Percentiles rank a stretch among this genome's conserved stretches.
Evolutionary conservation across 169 alveolate genomes (phyloP).

Genomic region (Babesia divergens): DNA sequence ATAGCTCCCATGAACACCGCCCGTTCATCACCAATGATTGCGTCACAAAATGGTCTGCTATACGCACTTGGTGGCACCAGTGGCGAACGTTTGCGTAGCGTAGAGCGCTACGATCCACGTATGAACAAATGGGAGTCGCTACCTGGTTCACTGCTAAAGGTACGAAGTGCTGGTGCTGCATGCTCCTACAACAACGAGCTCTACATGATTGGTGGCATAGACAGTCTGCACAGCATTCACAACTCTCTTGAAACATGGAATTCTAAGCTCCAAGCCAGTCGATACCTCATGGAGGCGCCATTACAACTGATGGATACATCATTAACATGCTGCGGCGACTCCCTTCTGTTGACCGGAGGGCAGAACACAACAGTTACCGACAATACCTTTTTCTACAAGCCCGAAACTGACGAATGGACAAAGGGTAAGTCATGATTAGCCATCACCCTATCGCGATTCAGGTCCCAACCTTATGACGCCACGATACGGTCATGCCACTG

Average conservation of each 20-base stretch:
- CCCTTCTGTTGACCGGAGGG: conserved; percentile 72
- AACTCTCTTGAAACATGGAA: conserved; percentile 77
- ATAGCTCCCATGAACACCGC: conserved; percentile 82
- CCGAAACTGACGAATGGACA: conserved; percentile 77
- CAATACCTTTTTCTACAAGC: conserved; percentile 69
- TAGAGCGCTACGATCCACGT: conserved; percentile 84
- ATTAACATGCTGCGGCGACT: conserved; percentile 64
- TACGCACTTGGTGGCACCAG: conserved; percentile 83
- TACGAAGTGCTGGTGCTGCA: conserved; percentile 84
- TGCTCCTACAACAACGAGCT: conserved; percentile 70
- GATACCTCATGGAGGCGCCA: conserved; percentile 72
- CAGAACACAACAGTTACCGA: conserved; percentile 73
- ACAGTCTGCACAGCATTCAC: conserved; percentile 71
- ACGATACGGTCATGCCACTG: conserved; percentile 75
- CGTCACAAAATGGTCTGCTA: conserved; percentile 72
- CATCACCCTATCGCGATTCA: background rate
- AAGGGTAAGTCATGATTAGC: conserved; percentile 24
- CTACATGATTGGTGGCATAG: conserved; percentile 81
- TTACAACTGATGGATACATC: conserved; percentile 73
- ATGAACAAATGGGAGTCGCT: conserved; percentile 81
- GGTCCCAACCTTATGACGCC: conserved; percentile 77
- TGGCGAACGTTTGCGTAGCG: conserved; percentile 83
- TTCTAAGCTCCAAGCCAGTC: conserved; percentile 70
- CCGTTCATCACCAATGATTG: conserved; percentile 82
- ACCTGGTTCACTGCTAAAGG: conserved; percentile 79